Conservation (phyloP, 1,139 yeast species). For the Candida anutae region DNA sequence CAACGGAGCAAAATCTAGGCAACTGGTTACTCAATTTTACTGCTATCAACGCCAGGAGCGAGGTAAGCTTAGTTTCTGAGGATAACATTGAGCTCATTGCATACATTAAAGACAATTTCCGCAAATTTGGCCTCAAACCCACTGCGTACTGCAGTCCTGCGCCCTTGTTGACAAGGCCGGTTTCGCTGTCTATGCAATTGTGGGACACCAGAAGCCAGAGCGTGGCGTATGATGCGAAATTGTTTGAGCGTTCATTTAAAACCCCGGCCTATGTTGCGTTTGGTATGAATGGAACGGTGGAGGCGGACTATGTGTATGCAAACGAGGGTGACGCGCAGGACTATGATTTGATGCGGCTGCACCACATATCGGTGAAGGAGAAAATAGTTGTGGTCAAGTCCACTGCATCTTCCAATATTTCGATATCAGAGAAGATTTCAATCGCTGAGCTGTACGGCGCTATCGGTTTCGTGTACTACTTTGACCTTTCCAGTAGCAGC, state of each 20-base stretch:
- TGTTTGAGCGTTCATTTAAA: slow-evolving; percentile 18
- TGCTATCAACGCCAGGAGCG: slow-evolving; percentile 7
- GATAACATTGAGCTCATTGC: slow-evolving; percentile 20
- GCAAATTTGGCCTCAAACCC: slow-evolving; percentile 21
- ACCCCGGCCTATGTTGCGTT: slow-evolving; percentile 33
- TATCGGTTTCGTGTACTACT: slow-evolving; percentile 21
- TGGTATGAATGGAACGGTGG: slow-evolving; percentile 22
- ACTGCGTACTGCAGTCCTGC: slow-evolving; percentile 12
- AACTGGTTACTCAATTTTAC: slow-evolving; percentile 15
- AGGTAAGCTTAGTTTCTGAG: slow-evolving; percentile 18
- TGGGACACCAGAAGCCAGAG: slow-evolving; percentile 14
- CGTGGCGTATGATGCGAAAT: slow-evolving; percentile 18
- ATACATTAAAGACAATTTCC: slow-evolving; percentile 21
- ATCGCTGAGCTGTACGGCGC: slow-evolving; percentile 25
- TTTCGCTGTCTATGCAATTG: slow-evolving; percentile 15
- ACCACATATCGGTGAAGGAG: slow-evolving; percentile 14
- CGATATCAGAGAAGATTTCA: slow-evolving; percentile 19
- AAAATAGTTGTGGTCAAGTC: slow-evolving; percentile 27
- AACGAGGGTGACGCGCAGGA: slow-evolving; percentile 27
- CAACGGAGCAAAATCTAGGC: slow-evolving; percentile 22
- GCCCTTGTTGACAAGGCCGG: slow-evolving; percentile 17
- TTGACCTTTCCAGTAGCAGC: slow-evolving; percentile 9
- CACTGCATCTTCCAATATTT: slow-evolving; percentile 6
- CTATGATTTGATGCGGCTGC: slow-evolving; percentile 14
- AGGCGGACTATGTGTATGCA: slow-evolving; percentile 21